A percentile compares a stretch with the other conserved stretches of the same genome.
Conservation (phyloP, 768 basidiomycete species). For the Erythrobasidium yunnanense region DNA sequence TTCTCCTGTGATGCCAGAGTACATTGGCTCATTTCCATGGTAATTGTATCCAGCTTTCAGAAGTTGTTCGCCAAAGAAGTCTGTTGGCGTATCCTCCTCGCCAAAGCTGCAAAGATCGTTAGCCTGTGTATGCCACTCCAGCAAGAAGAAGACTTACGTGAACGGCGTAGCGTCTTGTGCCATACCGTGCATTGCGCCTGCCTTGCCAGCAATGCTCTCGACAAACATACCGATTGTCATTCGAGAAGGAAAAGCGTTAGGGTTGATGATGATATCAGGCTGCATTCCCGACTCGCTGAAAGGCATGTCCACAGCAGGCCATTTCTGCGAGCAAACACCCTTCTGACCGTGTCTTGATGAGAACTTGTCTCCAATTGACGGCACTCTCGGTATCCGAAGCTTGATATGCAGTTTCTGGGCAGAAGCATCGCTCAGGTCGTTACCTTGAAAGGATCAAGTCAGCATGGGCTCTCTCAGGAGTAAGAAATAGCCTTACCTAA, state of each 20-base stretch:
- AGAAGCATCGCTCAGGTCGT: slow-evolving; percentile 74
- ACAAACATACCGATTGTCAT: slow-evolving; percentile 99
- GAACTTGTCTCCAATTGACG: slow-evolving; percentile 98
- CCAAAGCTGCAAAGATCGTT: slow-evolving; percentile 42
- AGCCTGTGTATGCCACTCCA: neutral
- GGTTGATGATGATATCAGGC: slow-evolving; percentile 98
- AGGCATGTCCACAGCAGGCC: slow-evolving; percentile 96
- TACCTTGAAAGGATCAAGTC: slow-evolving; percentile 47
- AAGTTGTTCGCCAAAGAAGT: slow-evolving; percentile 94
- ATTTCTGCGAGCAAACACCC: slow-evolving; percentile 98
- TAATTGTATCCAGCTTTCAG: slow-evolving; percentile 92
- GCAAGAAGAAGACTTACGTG: slow-evolving; percentile 53
- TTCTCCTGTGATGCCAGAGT: slow-evolving; percentile 95
- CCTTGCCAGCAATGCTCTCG: slow-evolving; percentile 98
- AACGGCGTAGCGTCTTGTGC: slow-evolving; percentile 98
- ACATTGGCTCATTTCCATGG: slow-evolving; percentile 99
- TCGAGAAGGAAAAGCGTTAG: slow-evolving; percentile 95
- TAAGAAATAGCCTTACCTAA: slow-evolving; percentile 52
- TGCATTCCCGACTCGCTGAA: slow-evolving; percentile 98
- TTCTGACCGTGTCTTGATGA: slow-evolving; percentile 97
- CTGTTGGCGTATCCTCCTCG: slow-evolving; percentile 90
- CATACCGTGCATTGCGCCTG: slow-evolving; percentile 94
- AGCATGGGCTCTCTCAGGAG: neutral
- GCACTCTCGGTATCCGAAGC: slow-evolving; percentile 80
- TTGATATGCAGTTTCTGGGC: slow-evolving; percentile 88